These are phyloP conservation scores for Friedmanniomyces simplex DNA, from an alignment of 495 filamentous ascomycete species.

Conservation along the genomic window DNA sequence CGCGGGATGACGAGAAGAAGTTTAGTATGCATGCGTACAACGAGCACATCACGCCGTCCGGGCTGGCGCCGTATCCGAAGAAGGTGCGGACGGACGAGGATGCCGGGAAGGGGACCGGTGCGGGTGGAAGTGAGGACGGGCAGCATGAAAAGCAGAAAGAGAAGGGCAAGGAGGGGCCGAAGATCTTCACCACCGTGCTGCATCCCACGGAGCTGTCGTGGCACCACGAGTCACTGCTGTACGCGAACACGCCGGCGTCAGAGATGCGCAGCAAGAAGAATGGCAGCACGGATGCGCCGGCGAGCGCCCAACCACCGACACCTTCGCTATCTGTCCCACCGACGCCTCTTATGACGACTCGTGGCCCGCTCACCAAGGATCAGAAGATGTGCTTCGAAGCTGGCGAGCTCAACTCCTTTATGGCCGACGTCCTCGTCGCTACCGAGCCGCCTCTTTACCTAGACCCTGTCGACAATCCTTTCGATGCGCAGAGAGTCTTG, in stretches of 20 bases:
- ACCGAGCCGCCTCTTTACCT: conserved; percentile 68
- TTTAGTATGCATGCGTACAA: conserved; percentile 90
- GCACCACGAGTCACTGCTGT: conserved; percentile 61
- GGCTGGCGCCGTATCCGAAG: conserved; percentile 61
- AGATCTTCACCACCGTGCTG: conserved; percentile 67
- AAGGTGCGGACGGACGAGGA: conserved; percentile 22
- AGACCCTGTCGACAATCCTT: conserved; percentile 56
- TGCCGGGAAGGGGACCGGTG: conserved; percentile 36
- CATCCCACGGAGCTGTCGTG: conserved; percentile 70
- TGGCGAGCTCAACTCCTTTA: conserved; percentile 58
- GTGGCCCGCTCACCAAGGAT: conserved; percentile 52
- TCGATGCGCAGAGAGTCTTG: conserved; percentile 58
- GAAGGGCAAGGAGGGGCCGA: conserved; percentile 41
- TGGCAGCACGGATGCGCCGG: conserved; percentile 40
- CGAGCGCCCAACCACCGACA: conserved; percentile 52
- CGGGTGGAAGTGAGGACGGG: conserved; percentile 43
- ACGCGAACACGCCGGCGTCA: conserved; percentile 59
- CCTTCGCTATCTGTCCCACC: conserved; percentile 52
- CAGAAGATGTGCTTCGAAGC: conserved; percentile 70
- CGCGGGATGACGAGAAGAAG: conserved; percentile 47
- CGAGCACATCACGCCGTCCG: conserved; percentile 74
- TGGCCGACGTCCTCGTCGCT: conserved; percentile 57
- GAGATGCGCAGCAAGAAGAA: conserved; percentile 36
- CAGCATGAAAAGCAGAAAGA: conserved; percentile 18
- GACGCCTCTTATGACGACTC: conserved; percentile 35